Conservation (phyloP, 164 flowering plant species). For the Akebia trifoliata region DNA sequence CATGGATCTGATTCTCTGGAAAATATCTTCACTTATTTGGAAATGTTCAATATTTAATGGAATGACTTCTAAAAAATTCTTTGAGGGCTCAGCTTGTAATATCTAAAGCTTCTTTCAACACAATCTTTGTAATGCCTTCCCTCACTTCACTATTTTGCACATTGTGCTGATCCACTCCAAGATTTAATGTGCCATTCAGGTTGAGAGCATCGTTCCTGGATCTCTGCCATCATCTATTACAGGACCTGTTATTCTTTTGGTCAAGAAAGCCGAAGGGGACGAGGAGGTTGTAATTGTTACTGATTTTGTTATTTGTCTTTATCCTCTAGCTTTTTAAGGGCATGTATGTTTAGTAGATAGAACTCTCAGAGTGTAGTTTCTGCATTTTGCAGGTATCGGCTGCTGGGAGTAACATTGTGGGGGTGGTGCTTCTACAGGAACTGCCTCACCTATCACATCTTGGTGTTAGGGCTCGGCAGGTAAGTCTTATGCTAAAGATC, state of each 20-base stretch:
- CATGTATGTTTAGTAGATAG: neutral
- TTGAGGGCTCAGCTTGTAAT: too few relatives aligned
- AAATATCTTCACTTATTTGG: too few relatives aligned
- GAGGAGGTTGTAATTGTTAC: conserved; percentile 63
- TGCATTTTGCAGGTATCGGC: conserved; percentile 63
- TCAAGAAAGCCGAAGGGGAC: conserved; percentile 93
- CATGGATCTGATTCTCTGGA: too few relatives aligned
- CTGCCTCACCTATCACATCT: conserved; percentile 96
- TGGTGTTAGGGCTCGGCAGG: conserved; percentile 98
- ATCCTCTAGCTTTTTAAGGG: neutral
- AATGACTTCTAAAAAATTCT: too few relatives aligned
- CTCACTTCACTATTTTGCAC: neutral
- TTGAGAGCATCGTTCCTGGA: conserved; percentile 77
- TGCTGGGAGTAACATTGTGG: conserved; percentile 73
- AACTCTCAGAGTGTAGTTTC: neutral
- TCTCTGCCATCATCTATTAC: conserved; percentile 48
- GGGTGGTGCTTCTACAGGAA: conserved; percentile 91
- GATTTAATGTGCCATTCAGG: conserved; percentile 38
- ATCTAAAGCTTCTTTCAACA: too few relatives aligned
- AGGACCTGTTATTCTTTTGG: conserved; percentile 84
- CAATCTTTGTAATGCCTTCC: neutral
- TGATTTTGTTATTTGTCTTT: neutral
- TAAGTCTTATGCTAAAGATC: conserved; percentile 26
- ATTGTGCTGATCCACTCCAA: neutral
- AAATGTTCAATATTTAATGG: too few relatives aligned